Conservation (phyloP, 1,284 basidiomycete species). For the Inonotus hispidus region DNA sequence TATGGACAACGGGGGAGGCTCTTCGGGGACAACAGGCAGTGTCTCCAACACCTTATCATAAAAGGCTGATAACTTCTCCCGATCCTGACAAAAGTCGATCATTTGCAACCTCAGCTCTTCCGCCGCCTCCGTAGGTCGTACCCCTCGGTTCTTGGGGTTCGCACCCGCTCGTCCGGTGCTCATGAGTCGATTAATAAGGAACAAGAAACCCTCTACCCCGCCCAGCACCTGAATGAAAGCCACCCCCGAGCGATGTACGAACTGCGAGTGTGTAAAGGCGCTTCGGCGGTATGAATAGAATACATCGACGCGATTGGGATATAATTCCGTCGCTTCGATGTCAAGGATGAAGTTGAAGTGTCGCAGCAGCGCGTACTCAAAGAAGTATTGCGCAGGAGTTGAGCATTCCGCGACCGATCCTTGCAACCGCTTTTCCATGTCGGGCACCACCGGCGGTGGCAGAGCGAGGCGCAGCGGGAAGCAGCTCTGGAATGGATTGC, state of each 20-base stretch:
- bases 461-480: slow-evolving; percentile 74
- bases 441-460: slow-evolving; percentile 65
- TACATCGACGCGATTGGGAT: slow-evolving; percentile 78
- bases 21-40: slow-evolving; percentile 42
- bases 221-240: slow-evolving; percentile 87
- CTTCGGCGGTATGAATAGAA: slow-evolving; percentile 82
- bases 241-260: slow-evolving; percentile 82
- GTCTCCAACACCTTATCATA: slow-evolving; percentile 67
- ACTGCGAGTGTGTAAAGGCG: slow-evolving; percentile 79
- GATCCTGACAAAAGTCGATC: slow-evolving; percentile 63
- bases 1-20: slow-evolving; percentile 52
- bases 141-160: slow-evolving; percentile 46
- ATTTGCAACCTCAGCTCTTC: slow-evolving; percentile 59
- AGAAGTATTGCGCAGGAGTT: slow-evolving; percentile 61
- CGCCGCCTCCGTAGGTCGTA: slow-evolving; percentile 43
- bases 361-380: slow-evolving; percentile 75
- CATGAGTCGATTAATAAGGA: slow-evolving; percentile 82
- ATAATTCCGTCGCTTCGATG: slow-evolving; percentile 73
- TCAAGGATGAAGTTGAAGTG: slow-evolving; percentile 83
- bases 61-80: slow-evolving; percentile 49
- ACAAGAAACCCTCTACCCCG: slow-evolving; percentile 73
- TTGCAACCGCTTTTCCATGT: slow-evolving; percentile 63
- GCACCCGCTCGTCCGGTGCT: slow-evolving; percentile 57
- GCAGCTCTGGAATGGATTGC: slow-evolving; percentile 86
- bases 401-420: slow-evolving; percentile 16